Evolutionary conservation across 2,329 filamentous ascomycete species (phyloP).

Genomic region (Spiromastix sp.): DNA sequence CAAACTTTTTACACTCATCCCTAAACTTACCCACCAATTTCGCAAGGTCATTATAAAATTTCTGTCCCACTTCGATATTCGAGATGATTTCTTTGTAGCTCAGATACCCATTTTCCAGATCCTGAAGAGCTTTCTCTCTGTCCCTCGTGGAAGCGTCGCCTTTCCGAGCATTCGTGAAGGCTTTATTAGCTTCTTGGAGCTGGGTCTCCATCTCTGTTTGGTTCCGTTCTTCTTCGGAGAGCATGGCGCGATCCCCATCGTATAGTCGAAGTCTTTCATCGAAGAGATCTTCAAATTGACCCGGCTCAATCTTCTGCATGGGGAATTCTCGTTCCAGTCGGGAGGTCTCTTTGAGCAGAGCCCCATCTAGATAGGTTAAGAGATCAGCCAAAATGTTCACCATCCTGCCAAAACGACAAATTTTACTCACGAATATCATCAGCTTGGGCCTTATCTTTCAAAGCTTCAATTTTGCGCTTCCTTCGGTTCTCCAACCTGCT

Average conservation of each 20-base stretch:
- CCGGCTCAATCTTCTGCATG: constrained; percentile 71
- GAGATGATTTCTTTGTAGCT: constrained; percentile 94
- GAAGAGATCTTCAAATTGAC: constrained; percentile 88
- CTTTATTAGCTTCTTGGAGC: constrained; percentile 63
- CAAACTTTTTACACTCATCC: constrained; percentile 69
- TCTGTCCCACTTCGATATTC: constrained; percentile 81
- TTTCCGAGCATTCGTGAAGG: constrained; percentile 62
- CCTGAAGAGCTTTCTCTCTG: constrained; percentile 77
- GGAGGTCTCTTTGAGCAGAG: constrained; percentile 72
- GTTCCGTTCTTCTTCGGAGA: constrained; percentile 62
- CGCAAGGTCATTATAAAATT: constrained; percentile 94
- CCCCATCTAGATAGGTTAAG: constrained; percentile 42
- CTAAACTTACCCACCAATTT: constrained; percentile 78
- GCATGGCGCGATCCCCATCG: constrained; percentile 61
- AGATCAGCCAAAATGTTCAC: background rate
- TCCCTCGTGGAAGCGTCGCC: constrained; percentile 60
- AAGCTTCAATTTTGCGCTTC: constrained; percentile 64
- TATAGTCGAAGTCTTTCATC: constrained; percentile 73
- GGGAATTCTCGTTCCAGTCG: constrained; percentile 79
- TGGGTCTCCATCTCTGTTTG: constrained; percentile 63
- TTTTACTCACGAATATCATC: constrained; percentile 64
- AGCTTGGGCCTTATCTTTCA: constrained; percentile 67
- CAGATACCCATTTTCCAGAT: constrained; percentile 80
- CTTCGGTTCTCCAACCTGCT: constrained; percentile 71
- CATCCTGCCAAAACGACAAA: background rate